Conservation (phyloP, 1,284 basidiomycete genomes). For the Apiotrichum domesticum region DNA sequence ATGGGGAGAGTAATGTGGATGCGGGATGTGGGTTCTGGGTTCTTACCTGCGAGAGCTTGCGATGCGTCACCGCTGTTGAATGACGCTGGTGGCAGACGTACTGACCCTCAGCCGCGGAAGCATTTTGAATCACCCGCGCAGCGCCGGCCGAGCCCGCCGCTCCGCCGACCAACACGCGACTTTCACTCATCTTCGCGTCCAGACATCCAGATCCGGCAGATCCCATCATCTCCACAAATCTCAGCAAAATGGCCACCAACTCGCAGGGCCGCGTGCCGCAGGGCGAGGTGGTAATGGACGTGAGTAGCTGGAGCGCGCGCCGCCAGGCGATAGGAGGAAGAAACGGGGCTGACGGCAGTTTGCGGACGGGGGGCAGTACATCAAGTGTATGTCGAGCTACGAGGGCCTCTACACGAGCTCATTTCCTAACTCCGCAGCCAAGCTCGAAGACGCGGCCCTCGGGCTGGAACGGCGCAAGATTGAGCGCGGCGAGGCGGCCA, state of each 20-base stretch:
- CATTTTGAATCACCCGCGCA: too few relatives aligned
- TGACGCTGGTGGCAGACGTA: too few relatives aligned
- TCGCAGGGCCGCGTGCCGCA: constrained; percentile 35
- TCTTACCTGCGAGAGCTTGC: not conserved
- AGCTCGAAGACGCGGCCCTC: constrained; percentile 37
- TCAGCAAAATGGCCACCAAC: constrained; percentile 16
- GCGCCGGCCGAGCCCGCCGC: too few relatives aligned
- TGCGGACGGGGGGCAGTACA: constrained; percentile 40
- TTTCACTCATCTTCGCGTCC: too few relatives aligned
- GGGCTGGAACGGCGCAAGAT: constrained; percentile 34
- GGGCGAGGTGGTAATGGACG: constrained; percentile 42
- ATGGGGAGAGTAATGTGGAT: not conserved
- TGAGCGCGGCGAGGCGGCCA: constrained; percentile 34
- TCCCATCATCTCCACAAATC: too few relatives aligned
- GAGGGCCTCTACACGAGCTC: too few relatives aligned
- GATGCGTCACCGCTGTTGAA: not conserved
- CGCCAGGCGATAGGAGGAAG: not conserved
- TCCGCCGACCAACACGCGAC: too few relatives aligned
- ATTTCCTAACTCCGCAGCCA: constrained; percentile 19
- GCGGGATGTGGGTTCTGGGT: not conserved
- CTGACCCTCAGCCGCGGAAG: too few relatives aligned
- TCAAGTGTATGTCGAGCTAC: constrained; percentile 28
- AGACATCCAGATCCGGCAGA: too few relatives aligned
- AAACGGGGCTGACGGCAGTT: constrained; percentile 24
- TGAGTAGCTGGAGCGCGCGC: constrained; percentile 13